These are phyloP conservation scores for Alternaria ventricosa DNA, from an alignment of 2,329 filamentous ascomycete genomes.

Conservation along the genomic window DNA sequence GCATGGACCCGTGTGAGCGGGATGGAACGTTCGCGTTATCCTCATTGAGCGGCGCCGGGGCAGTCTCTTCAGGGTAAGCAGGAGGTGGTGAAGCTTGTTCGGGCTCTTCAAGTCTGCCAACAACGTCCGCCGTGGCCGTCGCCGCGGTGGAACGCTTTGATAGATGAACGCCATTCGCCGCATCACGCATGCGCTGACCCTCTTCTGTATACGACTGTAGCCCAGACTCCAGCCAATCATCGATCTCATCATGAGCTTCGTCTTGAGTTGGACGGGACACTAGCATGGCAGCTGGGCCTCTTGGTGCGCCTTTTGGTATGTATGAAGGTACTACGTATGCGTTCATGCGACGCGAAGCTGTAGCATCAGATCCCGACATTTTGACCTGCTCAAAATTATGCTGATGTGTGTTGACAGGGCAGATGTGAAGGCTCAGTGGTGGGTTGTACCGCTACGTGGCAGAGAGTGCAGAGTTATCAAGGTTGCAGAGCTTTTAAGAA, in stretches of 20 bases:
- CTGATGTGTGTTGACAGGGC: not conserved
- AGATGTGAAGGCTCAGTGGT: not conserved
- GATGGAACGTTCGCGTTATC: not conserved
- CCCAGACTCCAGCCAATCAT: not conserved
- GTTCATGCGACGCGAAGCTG: too few species aligned
- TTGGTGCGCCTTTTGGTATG: not conserved
- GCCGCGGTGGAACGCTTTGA: not conserved
- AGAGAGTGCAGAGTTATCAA: not conserved
- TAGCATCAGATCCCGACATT: too few species aligned
- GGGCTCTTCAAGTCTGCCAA: too few species aligned
- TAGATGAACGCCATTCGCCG: not conserved
- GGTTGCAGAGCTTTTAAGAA: too few species aligned
- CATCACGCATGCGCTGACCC: not conserved
- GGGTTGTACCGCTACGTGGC: not conserved
- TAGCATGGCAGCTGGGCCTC: not conserved
- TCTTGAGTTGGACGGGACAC: not conserved
- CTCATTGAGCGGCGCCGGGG: too few species aligned
- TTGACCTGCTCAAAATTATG: not conserved
- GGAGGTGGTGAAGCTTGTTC: not conserved
- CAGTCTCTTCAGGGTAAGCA: fast-evolving
- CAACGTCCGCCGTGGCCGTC: too few species aligned
- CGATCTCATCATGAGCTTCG: not conserved
- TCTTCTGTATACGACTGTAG: not conserved
- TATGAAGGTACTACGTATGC: not conserved
- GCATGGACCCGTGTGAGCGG: not conserved